Conservation (phyloP, 371 early-diverging fungal genomes). For the Mortierella sp. region DNA sequence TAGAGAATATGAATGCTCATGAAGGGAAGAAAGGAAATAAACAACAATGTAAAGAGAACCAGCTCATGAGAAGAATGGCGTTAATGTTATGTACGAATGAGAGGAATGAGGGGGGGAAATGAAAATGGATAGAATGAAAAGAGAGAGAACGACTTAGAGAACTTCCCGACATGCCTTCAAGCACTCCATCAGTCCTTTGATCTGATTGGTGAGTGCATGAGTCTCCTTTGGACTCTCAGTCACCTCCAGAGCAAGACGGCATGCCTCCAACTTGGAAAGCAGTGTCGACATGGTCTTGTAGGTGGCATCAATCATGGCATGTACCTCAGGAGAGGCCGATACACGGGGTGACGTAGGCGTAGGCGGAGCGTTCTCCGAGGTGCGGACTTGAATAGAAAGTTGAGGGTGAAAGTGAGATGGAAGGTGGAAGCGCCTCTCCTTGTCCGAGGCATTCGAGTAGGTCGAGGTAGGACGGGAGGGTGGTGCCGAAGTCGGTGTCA, state of each 20-base stretch:
- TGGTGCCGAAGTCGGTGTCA: conserved; percentile 11
- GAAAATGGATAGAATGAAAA: too few relatives aligned
- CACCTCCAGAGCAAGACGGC: conserved; percentile 35
- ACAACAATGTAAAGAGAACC: too few relatives aligned
- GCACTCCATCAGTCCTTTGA: conserved; percentile 49
- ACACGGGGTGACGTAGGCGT: conserved; percentile 7
- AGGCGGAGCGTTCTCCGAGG: neutral
- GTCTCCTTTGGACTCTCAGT: conserved; percentile 44
- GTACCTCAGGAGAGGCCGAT: conserved; percentile 25
- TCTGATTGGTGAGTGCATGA: conserved; percentile 28
- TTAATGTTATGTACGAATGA: too few relatives aligned
- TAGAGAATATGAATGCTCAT: neutral
- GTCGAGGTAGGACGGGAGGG: conserved; percentile 31
- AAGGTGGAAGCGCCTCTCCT: conserved; percentile 14
- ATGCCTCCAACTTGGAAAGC: conserved; percentile 34
- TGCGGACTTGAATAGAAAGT: neutral
- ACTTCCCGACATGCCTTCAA: conserved; percentile 41
- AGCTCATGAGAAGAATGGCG: too few relatives aligned
- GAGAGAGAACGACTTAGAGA: conserved; percentile 4
- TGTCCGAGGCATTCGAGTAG: conserved; percentile 29
- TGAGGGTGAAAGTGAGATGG: neutral
- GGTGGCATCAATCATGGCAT: conserved; percentile 27
- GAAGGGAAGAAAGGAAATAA: neutral
- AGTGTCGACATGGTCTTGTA: conserved; percentile 41
- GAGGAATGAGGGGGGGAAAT: too few relatives aligned